Percentiles rank a stretch among this genome's conserved stretches.
phyloP scores from a whole-genome alignment of 441 rosid genomes.

The Omphalea diandra region DNA sequence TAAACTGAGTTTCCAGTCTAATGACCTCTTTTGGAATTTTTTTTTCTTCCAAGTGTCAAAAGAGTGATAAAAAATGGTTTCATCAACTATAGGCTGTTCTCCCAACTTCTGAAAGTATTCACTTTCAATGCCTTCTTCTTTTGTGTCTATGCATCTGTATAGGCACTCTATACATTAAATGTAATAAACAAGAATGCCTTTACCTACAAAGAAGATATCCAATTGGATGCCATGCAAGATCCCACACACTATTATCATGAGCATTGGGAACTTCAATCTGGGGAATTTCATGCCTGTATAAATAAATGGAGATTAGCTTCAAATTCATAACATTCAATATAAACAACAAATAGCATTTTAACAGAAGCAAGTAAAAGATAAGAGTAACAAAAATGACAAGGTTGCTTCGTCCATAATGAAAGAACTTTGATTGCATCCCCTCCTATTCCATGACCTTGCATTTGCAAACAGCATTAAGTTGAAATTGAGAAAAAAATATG shows the following conservation, averaged over 20 bases:
- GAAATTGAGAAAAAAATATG: background rate
- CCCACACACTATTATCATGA: conserved; percentile 96
- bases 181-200: background rate
- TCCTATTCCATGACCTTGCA: background rate
- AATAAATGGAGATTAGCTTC: conserved; percentile 21
- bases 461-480: background rate
- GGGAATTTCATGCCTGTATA: conserved; percentile 87
- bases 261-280: conserved; percentile 82
- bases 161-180: background rate
- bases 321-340: conserved; percentile 8
- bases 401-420: background rate
- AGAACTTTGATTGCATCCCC: background rate
- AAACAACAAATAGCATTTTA: background rate
- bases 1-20: background rate
- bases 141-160: background rate
- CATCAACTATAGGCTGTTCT: background rate
- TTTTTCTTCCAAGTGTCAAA: background rate
- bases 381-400: background rate
- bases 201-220: conserved; percentile 99
- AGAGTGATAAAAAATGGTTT: background rate
- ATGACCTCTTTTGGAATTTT: background rate
- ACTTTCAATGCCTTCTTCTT: background rate
- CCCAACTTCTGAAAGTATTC: background rate
- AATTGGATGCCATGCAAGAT: conserved; percentile 98
- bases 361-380: background rate